Evolutionary conservation across 345 rosid species (phyloP).

Genomic region (Acer saccharum): DNA sequence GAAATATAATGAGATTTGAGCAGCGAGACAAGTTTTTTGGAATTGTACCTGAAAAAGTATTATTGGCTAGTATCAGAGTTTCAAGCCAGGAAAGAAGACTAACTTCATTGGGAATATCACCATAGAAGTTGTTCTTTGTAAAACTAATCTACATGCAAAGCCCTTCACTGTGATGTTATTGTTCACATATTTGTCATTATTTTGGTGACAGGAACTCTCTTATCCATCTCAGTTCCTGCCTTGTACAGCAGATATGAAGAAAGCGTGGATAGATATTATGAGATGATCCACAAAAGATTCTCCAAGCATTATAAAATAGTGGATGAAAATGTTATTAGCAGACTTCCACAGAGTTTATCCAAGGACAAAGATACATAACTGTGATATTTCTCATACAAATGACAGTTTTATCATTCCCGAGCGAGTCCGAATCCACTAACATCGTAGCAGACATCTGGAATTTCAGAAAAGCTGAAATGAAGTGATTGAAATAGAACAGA

Average conservation of each 20-base stretch:
- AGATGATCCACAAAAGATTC: conserved; percentile 59
- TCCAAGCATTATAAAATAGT: conserved; percentile 79
- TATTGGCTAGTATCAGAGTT: neutral
- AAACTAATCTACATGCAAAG: neutral
- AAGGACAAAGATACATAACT: conserved; percentile 66
- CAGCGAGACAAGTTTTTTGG: neutral
- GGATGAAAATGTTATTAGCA: conserved; percentile 70
- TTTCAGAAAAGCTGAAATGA: neutral
- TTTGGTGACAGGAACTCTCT: conserved; percentile 46
- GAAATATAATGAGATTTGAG: neutral
- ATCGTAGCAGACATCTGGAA: too few species aligned
- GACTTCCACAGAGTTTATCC: conserved; percentile 62
- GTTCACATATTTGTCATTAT: neutral
- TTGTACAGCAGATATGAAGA: conserved; percentile 70
- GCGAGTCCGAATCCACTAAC: too few species aligned
- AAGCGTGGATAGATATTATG: conserved; percentile 68
- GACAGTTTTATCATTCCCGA: neutral
- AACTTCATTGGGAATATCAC: conserved; percentile 14
- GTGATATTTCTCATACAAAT: neutral
- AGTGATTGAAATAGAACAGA: neutral
- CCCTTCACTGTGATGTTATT: neutral
- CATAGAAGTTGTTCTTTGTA: neutral
- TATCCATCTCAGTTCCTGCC: conserved; percentile 81
- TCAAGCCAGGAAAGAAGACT: conserved; percentile 11
- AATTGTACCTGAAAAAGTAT: neutral